These are phyloP conservation scores for Malbranchea zuffiana DNA, from an alignment of 2,329 filamentous ascomycete species.

Conservation along the genomic window DNA sequence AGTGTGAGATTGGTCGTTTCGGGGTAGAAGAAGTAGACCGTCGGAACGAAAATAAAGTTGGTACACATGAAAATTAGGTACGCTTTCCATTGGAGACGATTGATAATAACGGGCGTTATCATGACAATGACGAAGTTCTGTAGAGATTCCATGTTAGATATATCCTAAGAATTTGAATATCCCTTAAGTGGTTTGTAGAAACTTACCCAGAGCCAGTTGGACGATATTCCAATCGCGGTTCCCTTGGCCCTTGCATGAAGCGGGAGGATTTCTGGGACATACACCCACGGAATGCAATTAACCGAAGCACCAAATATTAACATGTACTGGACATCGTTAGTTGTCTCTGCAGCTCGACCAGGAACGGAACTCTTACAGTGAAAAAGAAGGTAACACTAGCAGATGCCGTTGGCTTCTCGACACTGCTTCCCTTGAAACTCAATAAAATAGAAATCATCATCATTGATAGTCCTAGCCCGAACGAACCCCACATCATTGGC, in stretches of 20 bases:
- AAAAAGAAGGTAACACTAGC: constrained; percentile 40
- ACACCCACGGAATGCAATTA: constrained; percentile 32
- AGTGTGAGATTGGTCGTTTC: constrained; percentile 32
- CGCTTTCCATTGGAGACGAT: not conserved
- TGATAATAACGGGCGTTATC: constrained; percentile 17
- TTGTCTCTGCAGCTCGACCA: no score
- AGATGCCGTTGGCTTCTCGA: constrained; percentile 37
- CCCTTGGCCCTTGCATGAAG: constrained; percentile 27
- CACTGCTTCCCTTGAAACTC: constrained; percentile 29
- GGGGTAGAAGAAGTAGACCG: constrained; percentile 25
- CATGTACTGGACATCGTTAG: no score
- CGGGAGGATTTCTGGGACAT: constrained; percentile 27
- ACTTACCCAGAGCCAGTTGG: constrained; percentile 21
- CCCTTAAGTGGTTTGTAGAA: not conserved
- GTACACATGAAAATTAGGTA: constrained; percentile 20
- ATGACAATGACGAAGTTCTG: constrained; percentile 28
- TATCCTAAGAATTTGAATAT: not conserved
- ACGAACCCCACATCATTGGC: constrained; percentile 40
- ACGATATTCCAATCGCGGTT: constrained; percentile 22
- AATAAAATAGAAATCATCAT: constrained; percentile 39
- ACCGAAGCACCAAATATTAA: no score
- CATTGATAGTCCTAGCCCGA: constrained; percentile 41
- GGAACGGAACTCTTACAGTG: no score
- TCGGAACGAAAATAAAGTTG: constrained; percentile 21
- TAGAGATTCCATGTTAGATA: constrained; percentile 9